A percentile compares a stretch with the other conserved stretches of the same genome.
phyloP scores from a whole-genome alignment of 371 early-diverging fungal species.

The Coemansia sp. region DNA sequence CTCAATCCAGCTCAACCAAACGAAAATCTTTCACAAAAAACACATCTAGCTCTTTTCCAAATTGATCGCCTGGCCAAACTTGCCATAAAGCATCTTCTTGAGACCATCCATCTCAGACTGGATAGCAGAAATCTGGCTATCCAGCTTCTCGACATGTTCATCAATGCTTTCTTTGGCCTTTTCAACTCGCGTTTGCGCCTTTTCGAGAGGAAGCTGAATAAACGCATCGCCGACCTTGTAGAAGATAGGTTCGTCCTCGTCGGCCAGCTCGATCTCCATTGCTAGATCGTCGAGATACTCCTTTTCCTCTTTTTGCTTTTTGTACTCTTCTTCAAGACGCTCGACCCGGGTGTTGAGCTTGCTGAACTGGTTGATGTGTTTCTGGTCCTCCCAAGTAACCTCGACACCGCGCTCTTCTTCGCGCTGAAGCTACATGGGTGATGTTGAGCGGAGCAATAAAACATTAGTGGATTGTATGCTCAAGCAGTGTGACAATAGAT shows the following conservation, averaged over 20 bases:
- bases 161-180: conserved; percentile 67
- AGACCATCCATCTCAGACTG: conserved; percentile 77
- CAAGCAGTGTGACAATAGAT: neutral
- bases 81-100: conserved; percentile 82
- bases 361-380: conserved; percentile 90
- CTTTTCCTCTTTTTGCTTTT: conserved; percentile 78
- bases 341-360: conserved; percentile 77
- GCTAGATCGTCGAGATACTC: conserved; percentile 91
- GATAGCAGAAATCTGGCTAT: conserved; percentile 67
- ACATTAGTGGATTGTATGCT: no score
- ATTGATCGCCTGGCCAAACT: conserved; percentile 93
- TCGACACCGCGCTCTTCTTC: conserved; percentile 84
- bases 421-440: conserved; percentile 57
- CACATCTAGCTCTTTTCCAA: conserved; percentile 73
- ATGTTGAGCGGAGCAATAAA: neutral
- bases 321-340: conserved; percentile 75
- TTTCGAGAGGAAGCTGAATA: conserved; percentile 70
- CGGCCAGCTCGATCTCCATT: conserved; percentile 86
- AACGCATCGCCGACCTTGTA: conserved; percentile 91
- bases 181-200: conserved; percentile 70
- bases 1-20: neutral
- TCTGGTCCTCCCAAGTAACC: conserved; percentile 93
- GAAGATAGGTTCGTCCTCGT: conserved; percentile 81
- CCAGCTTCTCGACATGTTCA: conserved; percentile 54
- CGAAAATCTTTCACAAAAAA: neutral